Conservation (phyloP, 139 green algal genomes). For the Pseudopediastrum boryanum region DNA sequence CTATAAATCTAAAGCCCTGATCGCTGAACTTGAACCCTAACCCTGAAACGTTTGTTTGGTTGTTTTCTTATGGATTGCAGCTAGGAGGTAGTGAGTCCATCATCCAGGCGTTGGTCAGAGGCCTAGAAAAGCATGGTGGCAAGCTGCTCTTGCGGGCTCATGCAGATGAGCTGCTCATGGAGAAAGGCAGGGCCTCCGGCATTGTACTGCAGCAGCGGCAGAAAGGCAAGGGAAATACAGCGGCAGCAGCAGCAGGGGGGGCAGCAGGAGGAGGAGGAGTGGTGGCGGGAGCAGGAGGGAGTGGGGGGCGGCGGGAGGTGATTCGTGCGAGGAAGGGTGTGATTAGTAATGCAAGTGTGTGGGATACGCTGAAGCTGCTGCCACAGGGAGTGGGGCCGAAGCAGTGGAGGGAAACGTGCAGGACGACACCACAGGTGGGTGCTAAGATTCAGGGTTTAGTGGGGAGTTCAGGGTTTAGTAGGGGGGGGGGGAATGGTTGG, state of each 20-base stretch:
- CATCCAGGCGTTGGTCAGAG: slow-evolving; percentile 77
- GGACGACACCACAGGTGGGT: slow-evolving; percentile 43
- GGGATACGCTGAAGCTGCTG: slow-evolving; percentile 80
- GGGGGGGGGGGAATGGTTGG: no score
- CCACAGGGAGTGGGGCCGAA: slow-evolving; percentile 36
- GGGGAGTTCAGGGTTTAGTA: no score
- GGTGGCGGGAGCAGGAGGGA: slow-evolving; percentile 24
- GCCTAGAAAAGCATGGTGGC: slow-evolving; percentile 77
- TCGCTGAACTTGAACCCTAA: no score
- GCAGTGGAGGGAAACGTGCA: slow-evolving; percentile 28
- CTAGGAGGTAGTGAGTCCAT: slow-evolving; percentile 69
- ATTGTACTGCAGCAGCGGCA: slow-evolving; percentile 49
- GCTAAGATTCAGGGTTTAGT: no score
- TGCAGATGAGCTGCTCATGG: slow-evolving; percentile 73
- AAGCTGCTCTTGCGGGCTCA: slow-evolving; percentile 64
- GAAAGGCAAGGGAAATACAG: not conserved
- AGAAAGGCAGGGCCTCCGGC: slow-evolving; percentile 63
- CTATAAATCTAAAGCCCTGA: no score
- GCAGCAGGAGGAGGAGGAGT: slow-evolving; percentile 13
- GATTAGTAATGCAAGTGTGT: slow-evolving; percentile 86
- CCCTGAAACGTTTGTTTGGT: no score
- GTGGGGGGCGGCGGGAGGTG: slow-evolving; percentile 35
- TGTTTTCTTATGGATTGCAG: slow-evolving; percentile 34
- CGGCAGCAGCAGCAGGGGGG: slow-evolving; percentile 25
- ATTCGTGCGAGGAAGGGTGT: slow-evolving; percentile 74